These are phyloP conservation scores for Corylus americana DNA, from an alignment of 306 rosid genomes.

Conservation along the genomic window DNA sequence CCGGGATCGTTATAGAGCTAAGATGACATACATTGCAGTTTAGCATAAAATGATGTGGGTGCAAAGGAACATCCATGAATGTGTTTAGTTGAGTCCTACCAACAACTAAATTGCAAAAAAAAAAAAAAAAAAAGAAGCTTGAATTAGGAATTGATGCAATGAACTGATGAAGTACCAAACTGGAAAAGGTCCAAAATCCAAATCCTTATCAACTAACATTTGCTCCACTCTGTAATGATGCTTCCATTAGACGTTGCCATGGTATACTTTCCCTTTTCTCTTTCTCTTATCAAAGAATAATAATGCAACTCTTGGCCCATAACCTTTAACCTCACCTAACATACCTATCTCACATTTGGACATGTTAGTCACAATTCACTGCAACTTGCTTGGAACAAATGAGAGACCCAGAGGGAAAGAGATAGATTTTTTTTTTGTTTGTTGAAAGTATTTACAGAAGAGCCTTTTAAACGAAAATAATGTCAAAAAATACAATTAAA, in stretches of 20 bases:
- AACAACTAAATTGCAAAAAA: not conserved
- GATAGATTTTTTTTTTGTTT: not conserved
- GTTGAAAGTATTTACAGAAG: too few species aligned
- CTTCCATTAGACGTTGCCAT: not conserved
- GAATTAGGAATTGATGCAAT: not conserved
- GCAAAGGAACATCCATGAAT: not conserved
- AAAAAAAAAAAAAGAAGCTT: not conserved
- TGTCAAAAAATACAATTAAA: too few species aligned
- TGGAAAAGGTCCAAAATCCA: not conserved
- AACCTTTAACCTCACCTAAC: not conserved
- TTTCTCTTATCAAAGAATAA: not conserved
- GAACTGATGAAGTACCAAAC: not conserved
- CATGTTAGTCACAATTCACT: not conserved
- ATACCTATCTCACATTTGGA: not conserved
- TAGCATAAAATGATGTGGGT: not conserved
- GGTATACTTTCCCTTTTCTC: not conserved
- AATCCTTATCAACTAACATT: not conserved
- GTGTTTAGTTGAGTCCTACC: constrained; percentile 2
- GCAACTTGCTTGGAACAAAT: too few species aligned
- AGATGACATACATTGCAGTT: not conserved
- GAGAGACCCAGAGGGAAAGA: not conserved
- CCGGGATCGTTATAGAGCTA: not conserved
- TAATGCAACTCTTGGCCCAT: not conserved
- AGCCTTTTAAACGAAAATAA: too few species aligned
- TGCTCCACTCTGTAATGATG: not conserved